A percentile compares a stretch with the other conserved stretches of the same genome.
These are phyloP conservation scores for Cystobasidiopsis lactophilus DNA, from an alignment of 768 basidiomycete genomes.

Conservation along the genomic window DNA sequence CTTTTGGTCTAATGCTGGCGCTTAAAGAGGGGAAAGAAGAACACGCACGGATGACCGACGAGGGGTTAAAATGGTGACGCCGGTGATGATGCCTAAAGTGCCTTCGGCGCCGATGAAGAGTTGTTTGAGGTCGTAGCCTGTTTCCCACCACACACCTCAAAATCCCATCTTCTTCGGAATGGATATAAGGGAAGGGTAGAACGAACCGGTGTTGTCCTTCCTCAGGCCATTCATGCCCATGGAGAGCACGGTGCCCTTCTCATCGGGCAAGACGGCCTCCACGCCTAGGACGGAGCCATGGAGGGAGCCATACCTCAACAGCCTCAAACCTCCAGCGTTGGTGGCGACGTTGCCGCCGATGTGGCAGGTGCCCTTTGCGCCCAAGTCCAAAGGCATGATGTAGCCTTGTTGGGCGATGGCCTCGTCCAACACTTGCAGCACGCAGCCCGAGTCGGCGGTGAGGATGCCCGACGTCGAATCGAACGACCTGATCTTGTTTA, in stretches of 20 bases:
- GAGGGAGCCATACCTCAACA: slow-evolving; percentile 80
- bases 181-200: background rate
- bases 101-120: slow-evolving; percentile 95
- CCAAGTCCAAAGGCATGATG: slow-evolving; percentile 51
- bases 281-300: slow-evolving; percentile 87
- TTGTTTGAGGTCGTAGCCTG: slow-evolving; percentile 94
- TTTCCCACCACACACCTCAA: background rate
- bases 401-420: slow-evolving; percentile 67
- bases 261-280: slow-evolving; percentile 87
- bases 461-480: slow-evolving; percentile 41
- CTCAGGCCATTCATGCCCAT: slow-evolving; percentile 59
- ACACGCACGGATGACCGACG: slow-evolving; percentile 32
- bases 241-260: slow-evolving; percentile 52
- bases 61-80: slow-evolving; percentile 81
- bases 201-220: slow-evolving; percentile 86
- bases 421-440: slow-evolving; percentile 69
- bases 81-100: slow-evolving; percentile 85
- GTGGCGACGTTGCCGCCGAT: slow-evolving; percentile 94
- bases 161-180: background rate
- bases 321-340: slow-evolving; percentile 87
- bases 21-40: background rate
- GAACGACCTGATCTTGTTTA: slow-evolving; percentile 37
- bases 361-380: slow-evolving; percentile 40
- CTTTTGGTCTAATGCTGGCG: too few species aligned
- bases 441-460: slow-evolving; percentile 81